phyloP scores from a whole-genome alignment of 257 asterid genomes.

The Perilla frutescens region DNA sequence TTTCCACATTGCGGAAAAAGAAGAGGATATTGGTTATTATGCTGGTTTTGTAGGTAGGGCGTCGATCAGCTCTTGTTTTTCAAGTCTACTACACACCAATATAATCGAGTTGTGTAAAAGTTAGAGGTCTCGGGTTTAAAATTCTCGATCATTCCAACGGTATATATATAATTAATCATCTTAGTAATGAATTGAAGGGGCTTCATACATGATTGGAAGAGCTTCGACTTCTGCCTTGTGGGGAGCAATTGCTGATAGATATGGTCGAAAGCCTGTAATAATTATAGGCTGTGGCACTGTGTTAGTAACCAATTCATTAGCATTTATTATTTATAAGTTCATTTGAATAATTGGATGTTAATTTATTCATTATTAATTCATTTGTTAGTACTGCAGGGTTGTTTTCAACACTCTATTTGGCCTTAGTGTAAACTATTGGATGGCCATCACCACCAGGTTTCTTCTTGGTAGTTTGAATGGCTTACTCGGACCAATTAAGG shows the following conservation, averaged over 20 bases:
- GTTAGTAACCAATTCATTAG: slow-evolving; percentile 46
- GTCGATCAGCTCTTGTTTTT: too few relatives aligned
- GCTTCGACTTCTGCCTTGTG: slow-evolving; percentile 69
- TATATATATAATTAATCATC: too few relatives aligned
- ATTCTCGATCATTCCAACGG: too few relatives aligned
- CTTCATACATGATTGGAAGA: slow-evolving; percentile 79
- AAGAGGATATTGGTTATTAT: slow-evolving; percentile 78
- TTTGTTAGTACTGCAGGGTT: slow-evolving; percentile 51
- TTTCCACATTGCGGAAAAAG: slow-evolving; percentile 70
- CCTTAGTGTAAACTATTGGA: slow-evolving; percentile 72
- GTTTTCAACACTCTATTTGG: slow-evolving; percentile 86
- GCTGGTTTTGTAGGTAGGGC: slow-evolving; percentile 75
- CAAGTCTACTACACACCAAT: too few relatives aligned
- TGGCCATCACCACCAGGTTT: slow-evolving; percentile 79
- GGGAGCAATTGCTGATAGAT: slow-evolving; percentile 72
- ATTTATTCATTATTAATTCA: not conserved
- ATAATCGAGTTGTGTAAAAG: too few relatives aligned
- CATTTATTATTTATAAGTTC: slow-evolving; percentile 3
- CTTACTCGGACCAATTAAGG: slow-evolving; percentile 80
- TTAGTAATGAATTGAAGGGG: slow-evolving; percentile 45
- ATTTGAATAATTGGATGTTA: slow-evolving; percentile 19
- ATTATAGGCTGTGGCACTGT: slow-evolving; percentile 58
- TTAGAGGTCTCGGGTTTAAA: too few relatives aligned
- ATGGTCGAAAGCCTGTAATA: slow-evolving; percentile 78
- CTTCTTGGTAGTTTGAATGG: slow-evolving; percentile 83